Evolutionary conservation across 1,139 yeast species (phyloP), one percentile per base, ranked within the genome.

Genomic region (Yamadazyma friedrichii): DNA sequence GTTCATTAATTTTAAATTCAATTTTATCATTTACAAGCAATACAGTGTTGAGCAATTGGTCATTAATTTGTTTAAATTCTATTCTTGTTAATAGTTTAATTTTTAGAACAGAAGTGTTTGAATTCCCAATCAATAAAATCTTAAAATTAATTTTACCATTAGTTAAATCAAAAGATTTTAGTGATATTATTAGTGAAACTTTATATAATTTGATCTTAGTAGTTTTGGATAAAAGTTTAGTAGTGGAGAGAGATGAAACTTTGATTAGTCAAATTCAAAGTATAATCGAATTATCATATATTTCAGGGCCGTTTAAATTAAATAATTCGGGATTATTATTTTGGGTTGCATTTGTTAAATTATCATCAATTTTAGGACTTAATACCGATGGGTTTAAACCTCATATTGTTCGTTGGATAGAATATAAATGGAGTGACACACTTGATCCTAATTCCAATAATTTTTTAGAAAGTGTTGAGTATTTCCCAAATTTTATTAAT

Each of bases 291-390:
- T 56, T 77, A 11, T 62, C 86, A 0, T 82, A 78, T 33, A 63
- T 80, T 1, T 76, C 74, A 52, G 91, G 91, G 0, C 91, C 93
- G 0, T 53, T 58, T 1, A 28, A 43, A 1, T 43, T 82, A 1
- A 64, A 69, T 39, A 62, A 72, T 35, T 76, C 72, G 41, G 65
- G 84, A 6, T 62, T 79, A 35, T 51, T 56, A 13, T 78, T 83
- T 44, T 84, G 91, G 89, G 58, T 66, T 40, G 52, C 68, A 0
- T 48, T 77, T 6, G 56, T 67, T 17, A 58, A 58, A n/a, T 50
- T 76, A 6, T 65, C 73, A 36, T 46, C 47, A 13, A 33, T 39
- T 12, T 28, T 47, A 6, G 51, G 52, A 11, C 13, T 45, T 15
- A 36, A 33, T 17, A 6, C 36, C 5, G 33, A 44, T 4, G 33